Conservation (phyloP, 2,329 filamentous ascomycete species). For the Chlorencoelia australis region DNA sequence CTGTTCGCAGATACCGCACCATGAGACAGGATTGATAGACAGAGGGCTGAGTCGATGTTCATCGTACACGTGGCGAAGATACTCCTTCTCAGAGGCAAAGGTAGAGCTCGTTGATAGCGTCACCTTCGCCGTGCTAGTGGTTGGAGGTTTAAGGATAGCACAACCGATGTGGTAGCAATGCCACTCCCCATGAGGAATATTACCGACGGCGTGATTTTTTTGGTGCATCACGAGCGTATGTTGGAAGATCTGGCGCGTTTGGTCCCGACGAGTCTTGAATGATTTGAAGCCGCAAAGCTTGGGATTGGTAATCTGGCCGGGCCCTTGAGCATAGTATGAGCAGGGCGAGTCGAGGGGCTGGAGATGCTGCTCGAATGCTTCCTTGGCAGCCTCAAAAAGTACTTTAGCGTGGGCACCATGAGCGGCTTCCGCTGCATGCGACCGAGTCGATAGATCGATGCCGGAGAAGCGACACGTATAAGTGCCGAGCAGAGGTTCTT, state of each 20-base stretch:
- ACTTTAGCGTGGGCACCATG: conserved; percentile 3
- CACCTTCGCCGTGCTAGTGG: conserved; percentile 1
- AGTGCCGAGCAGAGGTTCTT: neutral
- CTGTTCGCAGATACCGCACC: conserved; percentile 2
- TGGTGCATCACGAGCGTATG: neutral
- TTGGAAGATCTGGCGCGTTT: conserved; percentile 1
- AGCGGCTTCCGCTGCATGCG: conserved; percentile 2
- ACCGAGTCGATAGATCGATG: conserved; percentile 1
- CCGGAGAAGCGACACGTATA: conserved; percentile 6
- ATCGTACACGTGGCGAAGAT: conserved; percentile 1
- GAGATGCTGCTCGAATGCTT: conserved; percentile 3
- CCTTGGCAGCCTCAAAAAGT: conserved; percentile 1
- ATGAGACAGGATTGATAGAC: neutral
- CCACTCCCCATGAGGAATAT: conserved; percentile 2
- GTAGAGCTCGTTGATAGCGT: conserved; percentile 1
- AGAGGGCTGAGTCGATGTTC: conserved; percentile 2
- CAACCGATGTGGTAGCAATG: conserved; percentile 1
- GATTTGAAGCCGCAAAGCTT: conserved; percentile 1
- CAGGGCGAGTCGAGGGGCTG: conserved; percentile 2
- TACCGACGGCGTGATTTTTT: conserved; percentile 1
- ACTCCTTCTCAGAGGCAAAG: neutral
- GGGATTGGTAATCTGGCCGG: conserved; percentile 3
- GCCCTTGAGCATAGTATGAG: conserved; percentile 3
- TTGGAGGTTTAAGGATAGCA: neutral
- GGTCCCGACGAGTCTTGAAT: conserved; percentile 2